Evolutionary conservation across 176 grass and related monocot genomes (phyloP), one percentile per base, ranked within the genome.

Genomic region (Puya raimondii): DNA sequence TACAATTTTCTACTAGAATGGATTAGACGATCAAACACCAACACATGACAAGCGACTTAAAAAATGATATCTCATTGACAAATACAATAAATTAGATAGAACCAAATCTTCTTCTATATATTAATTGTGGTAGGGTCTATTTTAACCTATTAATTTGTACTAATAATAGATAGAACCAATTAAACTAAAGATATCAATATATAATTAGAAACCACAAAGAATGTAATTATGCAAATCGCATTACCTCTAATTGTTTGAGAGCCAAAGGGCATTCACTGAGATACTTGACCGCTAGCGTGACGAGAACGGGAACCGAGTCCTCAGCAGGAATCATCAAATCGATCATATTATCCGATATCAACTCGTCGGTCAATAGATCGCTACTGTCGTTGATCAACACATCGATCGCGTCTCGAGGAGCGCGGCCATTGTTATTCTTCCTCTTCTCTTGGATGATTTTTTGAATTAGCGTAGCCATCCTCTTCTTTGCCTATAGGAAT

Each of bases 281-380:
- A 70, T 80, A 99, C 87, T 99, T 99, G 81, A 92, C 66, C n/a
- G 95, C 85, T 15, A 99, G 84, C 13, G 95, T 99, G 82, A 99
- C 84, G 20, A 99, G 89, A 49, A 94, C 82, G 0, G 95, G 95
- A 56, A 99, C 95, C 0, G 95, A 99, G 75, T 99, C 95, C 82
- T 99, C 95, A 1, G 95, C 95, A 0, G 95, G 95, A 61, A 99
- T 99, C 95, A 99, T 99, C 12, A 99, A 72, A 81, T 99, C 95
- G 65, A 99, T 91, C 85, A 99, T 93, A 53, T 99, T 99, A 80
- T 99, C 95, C 0, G 95, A 99, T 22, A 99, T 93, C 54, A 99
- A 78, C 33, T 99, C 90, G 65, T 94, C 90, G 4, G 87, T 99
- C 64, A 99, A 72, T 72, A 86, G 83, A 0, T 86, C 72, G 22